Percentiles rank a stretch among this genome's conserved stretches.
Conservation (phyloP, 225 moss, liverwort and hornwort species). For the Bryoerythrophyllum caledonicum region DNA sequence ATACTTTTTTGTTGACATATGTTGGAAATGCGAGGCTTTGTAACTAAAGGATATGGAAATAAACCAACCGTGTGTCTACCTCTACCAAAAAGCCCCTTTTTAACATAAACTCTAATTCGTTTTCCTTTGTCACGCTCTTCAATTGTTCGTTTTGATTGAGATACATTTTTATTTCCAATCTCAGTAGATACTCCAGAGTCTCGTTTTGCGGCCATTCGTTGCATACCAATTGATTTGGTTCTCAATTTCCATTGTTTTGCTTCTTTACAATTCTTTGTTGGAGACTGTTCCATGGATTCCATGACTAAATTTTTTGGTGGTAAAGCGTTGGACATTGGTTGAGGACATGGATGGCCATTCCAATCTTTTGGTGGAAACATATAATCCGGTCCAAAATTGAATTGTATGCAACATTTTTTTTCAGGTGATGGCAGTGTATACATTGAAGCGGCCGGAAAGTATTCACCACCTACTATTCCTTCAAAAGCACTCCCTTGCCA, state of each 20-base stretch:
- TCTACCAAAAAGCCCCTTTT: conserved; percentile 39
- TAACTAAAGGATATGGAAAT: conserved; percentile 31
- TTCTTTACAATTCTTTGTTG: conserved; percentile 5
- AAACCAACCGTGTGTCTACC: conserved; percentile 37
- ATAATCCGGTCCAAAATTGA: conserved; percentile 87
- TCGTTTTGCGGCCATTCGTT: conserved; percentile 30
- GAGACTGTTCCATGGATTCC: background rate
- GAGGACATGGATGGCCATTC: conserved; percentile 52
- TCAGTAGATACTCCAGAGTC: background rate
- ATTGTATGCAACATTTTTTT: conserved; percentile 56
- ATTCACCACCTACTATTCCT: conserved; percentile 52
- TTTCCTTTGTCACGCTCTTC: conserved; percentile 46
- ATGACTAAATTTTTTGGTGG: conserved; percentile 21
- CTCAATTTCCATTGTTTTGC: conserved; percentile 22
- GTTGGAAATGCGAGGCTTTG: conserved; percentile 30
- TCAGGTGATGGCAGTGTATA: conserved; percentile 74
- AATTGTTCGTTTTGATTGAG: conserved; percentile 18
- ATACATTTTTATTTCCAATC: background rate
- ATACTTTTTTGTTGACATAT: conserved; percentile 12
- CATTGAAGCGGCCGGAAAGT: conserved; percentile 89
- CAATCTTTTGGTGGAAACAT: conserved; percentile 63
- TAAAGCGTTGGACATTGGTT: conserved; percentile 63
- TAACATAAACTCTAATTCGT: conserved; percentile 32
- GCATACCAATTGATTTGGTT: conserved; percentile 18
- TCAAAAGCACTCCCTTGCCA: conserved; percentile 71